These are phyloP conservation scores for Nephelium lappaceum DNA, from an alignment of 345 rosid genomes.

Conservation along the genomic window DNA sequence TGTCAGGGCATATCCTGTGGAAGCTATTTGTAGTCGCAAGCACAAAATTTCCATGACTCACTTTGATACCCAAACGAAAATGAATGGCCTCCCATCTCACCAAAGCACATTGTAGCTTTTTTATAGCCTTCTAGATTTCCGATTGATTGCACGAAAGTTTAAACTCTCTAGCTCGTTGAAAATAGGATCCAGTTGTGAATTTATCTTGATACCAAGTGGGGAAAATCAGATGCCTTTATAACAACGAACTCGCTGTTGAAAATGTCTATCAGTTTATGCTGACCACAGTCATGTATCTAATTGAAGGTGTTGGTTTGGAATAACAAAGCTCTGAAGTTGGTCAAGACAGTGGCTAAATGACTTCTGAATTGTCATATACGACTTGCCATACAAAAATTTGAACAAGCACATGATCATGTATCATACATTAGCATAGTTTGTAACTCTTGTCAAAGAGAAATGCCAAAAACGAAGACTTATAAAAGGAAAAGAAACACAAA, in stretches of 20 bases:
- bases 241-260: no score
- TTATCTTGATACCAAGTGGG: no score
- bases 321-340: no score
- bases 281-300: not conserved
- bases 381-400: no score
- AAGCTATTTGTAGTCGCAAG: not conserved
- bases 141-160: not conserved
- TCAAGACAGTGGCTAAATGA: no score
- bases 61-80: not conserved
- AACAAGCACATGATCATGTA: no score
- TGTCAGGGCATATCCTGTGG: not conserved
- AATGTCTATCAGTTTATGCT: no score
- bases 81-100: not conserved
- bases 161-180: not conserved
- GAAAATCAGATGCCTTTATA: no score
- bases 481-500: rapidly evolving
- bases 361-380: no score
- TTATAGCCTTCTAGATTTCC: not conserved
- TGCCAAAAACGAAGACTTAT: not conserved
- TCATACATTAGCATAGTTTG: no score
- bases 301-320: no score
- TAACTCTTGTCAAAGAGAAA: no score
- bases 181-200: not conserved
- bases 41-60: not conserved
- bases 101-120: not conserved